A percentile compares a stretch with the other conserved stretches of the same genome.
These are phyloP conservation scores for Wilcoxina mikolae DNA, from an alignment of 495 filamentous ascomycete genomes.

Conservation along the genomic window DNA sequence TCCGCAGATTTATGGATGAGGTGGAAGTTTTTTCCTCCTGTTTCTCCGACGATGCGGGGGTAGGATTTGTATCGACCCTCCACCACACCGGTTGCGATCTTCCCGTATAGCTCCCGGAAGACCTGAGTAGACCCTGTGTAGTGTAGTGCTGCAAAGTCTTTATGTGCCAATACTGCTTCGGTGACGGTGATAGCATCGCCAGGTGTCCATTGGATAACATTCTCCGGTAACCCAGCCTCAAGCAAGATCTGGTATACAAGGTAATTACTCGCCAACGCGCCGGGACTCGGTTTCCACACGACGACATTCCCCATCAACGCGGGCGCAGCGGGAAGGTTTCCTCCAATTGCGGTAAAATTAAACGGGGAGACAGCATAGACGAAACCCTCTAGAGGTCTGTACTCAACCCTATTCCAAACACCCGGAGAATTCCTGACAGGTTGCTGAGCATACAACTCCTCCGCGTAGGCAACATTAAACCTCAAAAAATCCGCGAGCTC, in stretches of 20 bases:
- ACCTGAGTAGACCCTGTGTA: constrained; percentile 72
- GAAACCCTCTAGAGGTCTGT: constrained; percentile 72
- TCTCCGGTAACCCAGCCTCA: constrained; percentile 66
- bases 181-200: constrained; percentile 65
- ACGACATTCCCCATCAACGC: constrained; percentile 77
- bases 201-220: constrained; percentile 72
- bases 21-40: constrained; percentile 87
- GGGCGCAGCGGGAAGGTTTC: constrained; percentile 57
- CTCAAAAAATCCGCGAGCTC: constrained; percentile 83
- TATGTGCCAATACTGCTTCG: constrained; percentile 48
- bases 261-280: constrained; percentile 57
- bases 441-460: constrained; percentile 75
- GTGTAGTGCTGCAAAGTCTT: constrained; percentile 59
- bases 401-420: constrained; percentile 72
- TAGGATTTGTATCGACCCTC: constrained; percentile 57
- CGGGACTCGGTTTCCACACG: constrained; percentile 77
- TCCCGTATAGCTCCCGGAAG: constrained; percentile 58
- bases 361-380: constrained; percentile 77
- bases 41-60: constrained; percentile 73
- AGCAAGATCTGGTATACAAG: constrained; percentile 69
- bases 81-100: constrained; percentile 53
- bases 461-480: constrained; percentile 78
- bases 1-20: constrained; percentile 62
- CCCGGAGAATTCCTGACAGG: constrained; percentile 60
- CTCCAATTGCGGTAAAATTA: constrained; percentile 80